Evolutionary conservation across 78 protist species (phyloP).

Genomic region (Dictyostelium purpureum): DNA sequence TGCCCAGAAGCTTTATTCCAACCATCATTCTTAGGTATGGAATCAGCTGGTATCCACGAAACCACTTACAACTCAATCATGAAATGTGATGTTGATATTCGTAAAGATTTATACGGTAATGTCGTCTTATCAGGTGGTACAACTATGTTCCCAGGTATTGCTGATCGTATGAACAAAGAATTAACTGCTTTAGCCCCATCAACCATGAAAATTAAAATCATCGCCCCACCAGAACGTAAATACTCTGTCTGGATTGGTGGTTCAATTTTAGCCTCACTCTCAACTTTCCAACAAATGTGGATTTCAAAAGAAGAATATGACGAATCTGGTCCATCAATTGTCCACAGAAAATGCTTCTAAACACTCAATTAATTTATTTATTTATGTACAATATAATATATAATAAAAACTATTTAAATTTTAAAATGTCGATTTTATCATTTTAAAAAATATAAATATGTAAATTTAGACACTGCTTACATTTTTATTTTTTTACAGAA

Average conservation of each 20-base stretch:
- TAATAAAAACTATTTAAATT: too few relatives aligned
- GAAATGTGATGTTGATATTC: too few relatives aligned
- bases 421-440: too few relatives aligned
- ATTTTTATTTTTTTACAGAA: too few relatives aligned
- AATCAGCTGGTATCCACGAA: slow-evolving; percentile 94
- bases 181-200: slow-evolving; percentile 48
- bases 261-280: slow-evolving; percentile 89
- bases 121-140: slow-evolving; percentile 81
- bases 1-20: slow-evolving; percentile 94
- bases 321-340: too few relatives aligned
- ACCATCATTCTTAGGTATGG: slow-evolving; percentile 94
- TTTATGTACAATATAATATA: too few relatives aligned
- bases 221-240: slow-evolving; percentile 93
- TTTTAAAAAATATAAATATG: too few relatives aligned
- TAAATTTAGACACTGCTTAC: too few relatives aligned
- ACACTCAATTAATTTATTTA: too few relatives aligned
- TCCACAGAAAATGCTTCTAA: too few relatives aligned
- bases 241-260: slow-evolving; percentile 95
- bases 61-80: slow-evolving; percentile 88
- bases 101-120: slow-evolving; percentile 93
- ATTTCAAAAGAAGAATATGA: slow-evolving; percentile 94
- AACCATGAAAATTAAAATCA: slow-evolving; percentile 21
- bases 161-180: slow-evolving; percentile 90
- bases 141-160: slow-evolving; percentile 88
- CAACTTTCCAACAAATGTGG: slow-evolving; percentile 97